phyloP scores from a whole-genome alignment of 2,329 filamentous ascomycete genomes.

The Pyricularia pennisetigena region DNA sequence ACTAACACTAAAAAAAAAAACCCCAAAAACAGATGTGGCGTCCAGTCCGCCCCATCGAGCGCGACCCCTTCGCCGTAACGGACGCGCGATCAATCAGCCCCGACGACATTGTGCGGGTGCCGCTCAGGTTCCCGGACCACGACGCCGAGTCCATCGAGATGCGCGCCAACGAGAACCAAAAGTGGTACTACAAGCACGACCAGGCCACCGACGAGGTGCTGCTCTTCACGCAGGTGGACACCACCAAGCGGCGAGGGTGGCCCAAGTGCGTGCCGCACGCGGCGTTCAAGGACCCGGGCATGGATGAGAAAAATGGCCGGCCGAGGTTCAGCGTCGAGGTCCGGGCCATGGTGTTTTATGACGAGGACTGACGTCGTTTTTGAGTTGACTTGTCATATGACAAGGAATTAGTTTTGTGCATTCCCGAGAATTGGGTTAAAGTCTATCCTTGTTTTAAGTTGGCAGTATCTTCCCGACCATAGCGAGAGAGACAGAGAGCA shows the following conservation, averaged over 20 bases:
- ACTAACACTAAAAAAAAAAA: constrained; percentile 5
- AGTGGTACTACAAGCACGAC: constrained; percentile 8
- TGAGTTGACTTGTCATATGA: not conserved
- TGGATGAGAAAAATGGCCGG: constrained; percentile 25
- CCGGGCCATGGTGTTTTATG: constrained; percentile 39
- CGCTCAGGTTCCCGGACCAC: constrained; percentile 22
- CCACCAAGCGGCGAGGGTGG: constrained; percentile 29
- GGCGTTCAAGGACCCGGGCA: constrained; percentile 37
- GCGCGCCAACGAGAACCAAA: constrained; percentile 13
- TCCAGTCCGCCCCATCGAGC: constrained; percentile 34
- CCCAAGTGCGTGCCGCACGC: constrained; percentile 42
- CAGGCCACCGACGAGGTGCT: constrained; percentile 8
- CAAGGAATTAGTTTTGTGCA: not conserved
- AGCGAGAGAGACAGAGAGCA: no score
- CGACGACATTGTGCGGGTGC: constrained; percentile 25
- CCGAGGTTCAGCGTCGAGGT: constrained; percentile 47
- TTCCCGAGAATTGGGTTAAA: no score
- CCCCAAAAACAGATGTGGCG: constrained; percentile 27
- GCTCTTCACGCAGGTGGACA: constrained; percentile 8
- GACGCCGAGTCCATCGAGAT: constrained; percentile 28
- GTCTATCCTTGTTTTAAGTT: no score
- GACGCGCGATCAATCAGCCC: constrained; percentile 26
- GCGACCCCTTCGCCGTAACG: constrained; percentile 30
- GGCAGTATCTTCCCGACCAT: not conserved
- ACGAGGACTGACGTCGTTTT: constrained; percentile 3